Base-by-base conservation (phyloP, 1,284 basidiomycete species). In the Porodaedalea pini region DNA sequence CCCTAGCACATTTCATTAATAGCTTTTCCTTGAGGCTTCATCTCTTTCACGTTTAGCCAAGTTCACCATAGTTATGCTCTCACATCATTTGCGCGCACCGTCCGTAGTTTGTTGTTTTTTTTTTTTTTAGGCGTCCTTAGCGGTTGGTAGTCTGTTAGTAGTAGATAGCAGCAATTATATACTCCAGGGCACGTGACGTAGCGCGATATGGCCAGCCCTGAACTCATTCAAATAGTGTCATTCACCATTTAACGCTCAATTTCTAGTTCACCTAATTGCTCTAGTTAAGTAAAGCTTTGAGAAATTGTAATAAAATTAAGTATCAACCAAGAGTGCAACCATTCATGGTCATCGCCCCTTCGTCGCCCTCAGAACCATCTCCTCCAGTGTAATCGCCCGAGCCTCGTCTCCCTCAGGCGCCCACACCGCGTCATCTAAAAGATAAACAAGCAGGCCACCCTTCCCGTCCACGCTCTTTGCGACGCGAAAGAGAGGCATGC, bases 361-460 rank as follows among this genome's bases (percentile, higher is more conserved):
- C 43, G 62, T 75, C 13, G 87, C 88, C 63, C 81, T 78, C 44
- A 84, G 68, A 34, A 90, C 85, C 81, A 89, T 86, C 60, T 82
- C 80, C 66, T 88, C 85, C 65, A 88, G 66, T 1, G 79, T 71
- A 40, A 89, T 79, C 10, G 86, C 86, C 50, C 78, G 71, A 68
- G 80, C 86, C 19, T 84, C 81, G 15, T 79, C 77, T 68, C 73
- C 71, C 23, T 76, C 74, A 2, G 81, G 75, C 6, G 84, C 86
- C 89, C 89, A 95, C 25, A 94, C 87, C 1, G 90, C 92, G 70
- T 96, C 93, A 66, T 95, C 93, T 63, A 85, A 73, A 48, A 96
- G 78, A 71, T 94, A 97, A 29, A 95, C 84, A 64, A 88, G 75
- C 41, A 95, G 68, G 0, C 95, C 95, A 11, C 89, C 88, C 66